Base-by-base conservation (phyloP, 1,284 basidiomycete genomes). In the Pholiota adiposa region DNA sequence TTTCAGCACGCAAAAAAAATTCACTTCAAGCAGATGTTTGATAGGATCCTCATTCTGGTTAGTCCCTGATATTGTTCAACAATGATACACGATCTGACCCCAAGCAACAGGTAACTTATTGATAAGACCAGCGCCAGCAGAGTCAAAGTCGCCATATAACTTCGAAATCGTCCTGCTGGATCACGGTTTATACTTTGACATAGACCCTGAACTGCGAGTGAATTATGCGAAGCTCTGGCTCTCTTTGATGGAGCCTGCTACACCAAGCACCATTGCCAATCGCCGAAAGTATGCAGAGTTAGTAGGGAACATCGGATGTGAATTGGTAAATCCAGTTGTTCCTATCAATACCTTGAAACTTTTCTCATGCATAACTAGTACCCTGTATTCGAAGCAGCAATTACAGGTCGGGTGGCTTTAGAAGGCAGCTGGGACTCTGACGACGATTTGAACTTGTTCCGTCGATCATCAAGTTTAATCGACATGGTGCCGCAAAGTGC, bases 161-260 rank as follows among this genome's bases (percentile, higher is more conserved):
- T 98, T 98, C 70, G 96, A 98, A 71, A 90, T 97, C 51, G 94
- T 94, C 19, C 81, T 97, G 1, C 78, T 98, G 56, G 96, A 98
- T 69, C 96, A 97, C 65, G 96, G 93, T 2, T 77, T 94, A 18
- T 98, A 97, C 74, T 97, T 98, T 67, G 95, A 97, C 71, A 79
- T 98, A 2, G 88, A 93, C 55, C 77, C 85, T 25, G 81, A 87
- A 25, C 78, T 97, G 2, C 86, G 96, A 25, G 82, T 92, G 53
- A 90, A 92, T 70, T 93, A 93, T 68, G 84, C 86, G 70, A 88
- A 83, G 65, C 79, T 97, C 56, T 97, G 95, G 96, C 76, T 98
- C 19, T 88, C 94, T 4, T 80, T 98, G 6, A 92, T 97, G 59
- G 84, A 87, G 1, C 83, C 84, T 19, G 85, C 88, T 2, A 88